Evolutionary conservation across 108 stramenopile species (phyloP).

Genomic region (Skeletonema marinoi): DNA sequence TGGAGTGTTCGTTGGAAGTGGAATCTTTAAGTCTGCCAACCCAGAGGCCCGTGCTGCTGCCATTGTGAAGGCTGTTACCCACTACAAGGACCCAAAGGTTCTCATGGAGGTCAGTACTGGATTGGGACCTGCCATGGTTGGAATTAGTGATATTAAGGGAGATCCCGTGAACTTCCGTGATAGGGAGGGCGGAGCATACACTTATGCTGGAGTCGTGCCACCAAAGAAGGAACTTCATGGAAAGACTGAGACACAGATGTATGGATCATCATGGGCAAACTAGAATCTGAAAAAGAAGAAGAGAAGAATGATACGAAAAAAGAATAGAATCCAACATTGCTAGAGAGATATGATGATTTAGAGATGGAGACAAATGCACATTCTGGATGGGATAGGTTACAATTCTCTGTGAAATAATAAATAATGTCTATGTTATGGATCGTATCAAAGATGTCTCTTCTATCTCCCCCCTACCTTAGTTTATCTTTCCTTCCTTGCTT

Average conservation of each 20-base stretch:
- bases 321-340: background rate
- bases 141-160: conserved; percentile 94
- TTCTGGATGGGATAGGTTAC: background rate
- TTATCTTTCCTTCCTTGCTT: background rate
- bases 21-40: conserved; percentile 96
- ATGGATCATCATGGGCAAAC: conserved; percentile 92
- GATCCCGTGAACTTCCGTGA: conserved; percentile 98
- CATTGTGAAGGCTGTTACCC: conserved; percentile 96
- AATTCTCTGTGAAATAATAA: background rate
- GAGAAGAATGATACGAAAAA: background rate
- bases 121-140: conserved; percentile 98
- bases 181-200: conserved; percentile 92
- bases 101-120: conserved; percentile 94
- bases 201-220: conserved; percentile 82
- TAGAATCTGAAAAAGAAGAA: background rate
- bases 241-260: conserved; percentile 92
- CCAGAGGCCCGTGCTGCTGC: conserved; percentile 94
- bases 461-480: too few relatives aligned
- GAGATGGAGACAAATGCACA: background rate
- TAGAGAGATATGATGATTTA: background rate
- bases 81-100: conserved; percentile 97
- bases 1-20: conserved; percentile 98
- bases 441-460: background rate
- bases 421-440: conserved; percentile 1
- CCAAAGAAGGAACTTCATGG: conserved; percentile 91